Evolutionary conservation across 2,329 filamentous ascomycete species (phyloP), one percentile per base, ranked within the genome.

Genomic region (Calonectria hongkongensis): DNA sequence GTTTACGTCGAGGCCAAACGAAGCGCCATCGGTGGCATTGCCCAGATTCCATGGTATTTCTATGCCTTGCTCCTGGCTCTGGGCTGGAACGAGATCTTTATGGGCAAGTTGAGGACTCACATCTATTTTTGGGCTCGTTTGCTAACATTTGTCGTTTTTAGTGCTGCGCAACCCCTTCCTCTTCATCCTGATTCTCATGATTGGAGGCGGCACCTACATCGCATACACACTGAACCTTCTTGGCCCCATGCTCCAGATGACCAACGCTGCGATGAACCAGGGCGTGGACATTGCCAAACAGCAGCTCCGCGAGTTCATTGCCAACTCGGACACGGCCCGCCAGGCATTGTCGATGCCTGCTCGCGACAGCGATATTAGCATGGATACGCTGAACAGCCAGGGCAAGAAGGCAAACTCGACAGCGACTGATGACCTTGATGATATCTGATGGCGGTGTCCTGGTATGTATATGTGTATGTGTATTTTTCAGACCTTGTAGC

Each of bases 1-100:
- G 96, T 99, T 4, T 99, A 98, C 80, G 96, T 99, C 50, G 97
- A 99, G 86, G 97, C 97, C 63, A 99, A 99, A 89, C 92, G 97
- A 71, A 96, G 96, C 82, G 97, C 97, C 50, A 97, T 99, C 82
- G 97, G 97, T 68, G 96, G 96, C 70, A 94, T 99, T 79, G 94
- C 96, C 5, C 96, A 98, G 84, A 92, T 99, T 63, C 97, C 97
- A 7, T 86, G 98, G 74, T 98, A 98, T 85, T 98, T 99, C 84
- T 99, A 98, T 80, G 95, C 92, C 50, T 84, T 98, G 70, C 88
- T 99, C 70, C 87, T 99, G 76, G 94, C 95, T 27, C 88, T 99
- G 62, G 97, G 97, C n/a, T 99, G 97, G 97, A 99, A 99, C 85
- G 97, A 99, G 85, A 96, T 99, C 75, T 88, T 98, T 77, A 94